Percentiles rank a stretch among this genome's conserved stretches.
phyloP scores from a whole-genome alignment of 192 early-diverging fungal species.

The Entomortierella beljakovae region DNA sequence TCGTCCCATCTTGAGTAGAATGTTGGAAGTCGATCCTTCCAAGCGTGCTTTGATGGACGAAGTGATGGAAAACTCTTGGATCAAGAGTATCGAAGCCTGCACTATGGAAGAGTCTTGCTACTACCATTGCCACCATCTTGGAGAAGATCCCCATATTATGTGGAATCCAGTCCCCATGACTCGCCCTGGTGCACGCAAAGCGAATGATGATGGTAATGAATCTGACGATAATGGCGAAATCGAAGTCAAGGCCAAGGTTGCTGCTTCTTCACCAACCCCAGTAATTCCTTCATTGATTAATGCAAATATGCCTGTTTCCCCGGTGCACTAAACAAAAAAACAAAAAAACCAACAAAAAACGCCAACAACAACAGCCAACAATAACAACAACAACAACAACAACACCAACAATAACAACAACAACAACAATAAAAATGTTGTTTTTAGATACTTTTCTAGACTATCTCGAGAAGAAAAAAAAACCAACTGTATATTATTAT shows the following conservation, averaged over 20 bases:
- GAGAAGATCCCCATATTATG: slow-evolving; percentile 18
- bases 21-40: slow-evolving; percentile 70
- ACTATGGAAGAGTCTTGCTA: slow-evolving; percentile 7
- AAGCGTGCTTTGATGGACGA: slow-evolving; percentile 72
- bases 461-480: too few relatives aligned
- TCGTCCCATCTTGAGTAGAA: slow-evolving; percentile 67
- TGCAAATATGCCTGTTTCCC: slow-evolving; percentile 10
- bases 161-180: slow-evolving; percentile 35
- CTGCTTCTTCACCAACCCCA: background rate
- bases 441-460: too few relatives aligned
- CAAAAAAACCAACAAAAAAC: too few relatives aligned
- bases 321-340: slow-evolving; percentile 23
- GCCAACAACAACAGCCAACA: too few relatives aligned
- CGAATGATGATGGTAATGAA: background rate
- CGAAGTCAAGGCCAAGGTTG: background rate
- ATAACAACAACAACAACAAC: too few relatives aligned
- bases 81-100: slow-evolving; percentile 72
- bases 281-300: background rate
- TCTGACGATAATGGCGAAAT: background rate
- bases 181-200: background rate
- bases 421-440: too few relatives aligned
- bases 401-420: too few relatives aligned
- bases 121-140: slow-evolving; percentile 43
- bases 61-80: slow-evolving; percentile 81
- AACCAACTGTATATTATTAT: too few relatives aligned